A percentile compares a stretch with the other conserved stretches of the same genome.
Conservation (phyloP, 192 early-diverging fungal species). For the Rhizophagus clarus region DNA sequence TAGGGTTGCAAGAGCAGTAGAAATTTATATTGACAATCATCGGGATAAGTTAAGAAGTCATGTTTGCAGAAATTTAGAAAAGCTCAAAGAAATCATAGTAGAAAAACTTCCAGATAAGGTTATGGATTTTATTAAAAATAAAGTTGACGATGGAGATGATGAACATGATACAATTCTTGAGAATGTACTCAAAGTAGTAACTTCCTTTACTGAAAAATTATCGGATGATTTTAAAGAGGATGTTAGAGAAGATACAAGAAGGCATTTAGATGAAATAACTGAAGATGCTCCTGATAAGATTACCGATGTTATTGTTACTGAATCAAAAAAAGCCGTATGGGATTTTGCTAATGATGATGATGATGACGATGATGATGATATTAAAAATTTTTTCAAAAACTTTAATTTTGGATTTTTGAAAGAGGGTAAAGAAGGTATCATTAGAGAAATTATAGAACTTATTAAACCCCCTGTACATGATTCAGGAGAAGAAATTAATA, state of each 20-base stretch:
- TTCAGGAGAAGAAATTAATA: slow-evolving; percentile 11
- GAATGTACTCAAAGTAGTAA: neutral
- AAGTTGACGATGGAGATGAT: slow-evolving; percentile 8
- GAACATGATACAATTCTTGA: slow-evolving; percentile 12
- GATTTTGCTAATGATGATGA: neutral
- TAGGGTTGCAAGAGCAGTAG: neutral
- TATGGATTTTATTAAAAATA: slow-evolving; percentile 16
- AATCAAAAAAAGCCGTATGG: neutral
- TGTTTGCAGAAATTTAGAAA: neutral
- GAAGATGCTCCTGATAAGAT: neutral
- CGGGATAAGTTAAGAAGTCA: neutral
- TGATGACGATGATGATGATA: neutral
- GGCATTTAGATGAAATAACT: slow-evolving; percentile 9
- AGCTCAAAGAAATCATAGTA: neutral
- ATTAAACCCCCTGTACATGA: slow-evolving; percentile 1
- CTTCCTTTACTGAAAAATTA: neutral
- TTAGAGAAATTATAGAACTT: slow-evolving; percentile 15
- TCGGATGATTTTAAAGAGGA: slow-evolving; percentile 26
- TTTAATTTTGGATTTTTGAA: slow-evolving; percentile 6
- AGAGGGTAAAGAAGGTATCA: slow-evolving; percentile 25
- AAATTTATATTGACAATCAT: slow-evolving; percentile 26
- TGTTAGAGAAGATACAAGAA: neutral
- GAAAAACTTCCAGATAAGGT: slow-evolving; percentile 20
- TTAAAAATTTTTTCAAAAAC: slow-evolving; percentile 6
- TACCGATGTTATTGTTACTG: neutral